Base-by-base conservation (phyloP, 2,329 filamentous ascomycete species). In the Trichophyton verrucosum region DNA sequence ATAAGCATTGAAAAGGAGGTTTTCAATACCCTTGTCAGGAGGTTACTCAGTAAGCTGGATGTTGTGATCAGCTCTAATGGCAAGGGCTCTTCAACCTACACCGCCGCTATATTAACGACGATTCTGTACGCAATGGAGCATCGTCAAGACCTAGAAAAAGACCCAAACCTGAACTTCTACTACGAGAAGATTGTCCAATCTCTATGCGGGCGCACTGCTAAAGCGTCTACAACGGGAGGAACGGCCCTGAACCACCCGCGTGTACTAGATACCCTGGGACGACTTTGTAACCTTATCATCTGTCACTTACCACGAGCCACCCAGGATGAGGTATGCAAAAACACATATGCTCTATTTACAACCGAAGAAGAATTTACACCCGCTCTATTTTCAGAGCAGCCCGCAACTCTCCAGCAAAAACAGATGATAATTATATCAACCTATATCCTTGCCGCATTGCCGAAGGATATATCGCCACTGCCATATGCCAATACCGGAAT, bases 11-110 rank as follows among this genome's bases (percentile, higher is more conserved):
- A 86, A 67, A 78, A 80, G 63, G 79, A 83, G 42, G 77, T 86
- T 11, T 86, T 87, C 63, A 81, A 85, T 62, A 86, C 83, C 0
- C 74, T 87, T 7, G 78, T 86, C 38, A 74, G 85, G 46, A 77
- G 84, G 33, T 72, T 87, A 30, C 80, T 86, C 69, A 86, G 82
- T 73, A 86, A 85, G 66, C 72, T 86, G 30, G 79, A 81, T 57
- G 71, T 80, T 15, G 36, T 38, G 4, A 76, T 85, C 42, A 75
- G 80, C 61, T 80, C 80, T 64, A 72, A 75, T 33, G 75, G 72
- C 22, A 62, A 65, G 24, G 70, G 78, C 2, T 76, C 79, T 11
- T 74, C 77, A 5, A 72, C 73, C 3, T 87, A 86, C 66, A 77
- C 83, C n/a, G 75, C 77, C 22, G 80, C 82, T 5, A 77, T 87